Evolutionary conservation across 176 grass and related monocot genomes (phyloP), one percentile per base, ranked within the genome.

Genomic region (Coix lacrymajobi): DNA sequence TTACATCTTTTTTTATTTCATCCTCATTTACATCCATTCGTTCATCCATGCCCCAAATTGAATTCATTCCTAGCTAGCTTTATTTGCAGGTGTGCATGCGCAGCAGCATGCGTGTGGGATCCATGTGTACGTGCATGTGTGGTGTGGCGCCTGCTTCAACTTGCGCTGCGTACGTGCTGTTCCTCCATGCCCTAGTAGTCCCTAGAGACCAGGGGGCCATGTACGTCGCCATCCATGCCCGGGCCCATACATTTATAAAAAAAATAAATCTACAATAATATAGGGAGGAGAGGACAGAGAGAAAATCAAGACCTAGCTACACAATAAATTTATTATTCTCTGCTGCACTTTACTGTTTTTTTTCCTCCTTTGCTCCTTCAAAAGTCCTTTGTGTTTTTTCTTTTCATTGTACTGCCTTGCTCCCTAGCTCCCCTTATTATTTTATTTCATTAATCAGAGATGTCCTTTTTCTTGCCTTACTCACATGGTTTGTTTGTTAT

Each of bases 331-430:
- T 16, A 63, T 6, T 68, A 56, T n/a, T n/a, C n/a, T n/a, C n/a
- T n/a, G n/a, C 8, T 32, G 10, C 26, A 32, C 60, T 78, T 78
- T 45, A 31, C 8, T 5, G 6, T n/a, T n/a, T n/a, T n/a, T n/a
- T n/a, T n/a, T n/a, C 8, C 3, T 9, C 10, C 40, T 69, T 57
- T 81, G n/a, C 56, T 39, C 28, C 24, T 58, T 68, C 6, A 14
- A 70, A 81, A 81, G 66, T 70, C 24, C 5, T n/a, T n/a, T 2
- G 8, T 9, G 65, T 49, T 81, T 71, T 71, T 70, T 70, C 48
- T 41, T 40, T 58, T 4, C n/a, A 34, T 10, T 20, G 1, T 52
- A 40, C 31, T 54, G 11, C 43, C 43, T 44, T 44, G 43, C 12
- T 14, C 43, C 12, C 43, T n/a, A n/a, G n/a, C n/a, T 44, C 43